Evolutionary conservation across 768 basidiomycete genomes (phyloP), one percentile per base, ranked within the genome.

Genomic region (Tubosaeta sp.): DNA sequence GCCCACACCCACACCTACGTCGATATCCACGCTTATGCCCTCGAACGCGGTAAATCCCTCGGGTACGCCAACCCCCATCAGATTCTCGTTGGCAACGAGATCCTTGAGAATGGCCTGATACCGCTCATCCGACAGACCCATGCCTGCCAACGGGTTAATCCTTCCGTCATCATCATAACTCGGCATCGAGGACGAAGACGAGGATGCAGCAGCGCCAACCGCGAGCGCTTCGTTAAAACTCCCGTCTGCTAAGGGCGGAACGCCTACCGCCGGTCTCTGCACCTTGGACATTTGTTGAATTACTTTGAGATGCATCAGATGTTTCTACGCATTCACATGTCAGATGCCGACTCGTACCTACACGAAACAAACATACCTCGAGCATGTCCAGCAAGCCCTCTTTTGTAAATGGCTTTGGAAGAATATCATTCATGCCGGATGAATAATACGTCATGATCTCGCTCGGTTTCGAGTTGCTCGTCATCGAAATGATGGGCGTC

Each of bases 401-500:
- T 67, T 92, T 91, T n/a, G 90, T 95, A 72, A 98, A 98, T 3
- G 95, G 95, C 68, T 98, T 98, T 8, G 94, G 89, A 16, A 98
- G 74, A 51, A 96, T 88, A 70, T 97, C 94, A 68, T 94, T 97
- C 94, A 97, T 97, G 16, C 94, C 87, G 75, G 62, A 53, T 4
- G 66, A 69, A 58, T 66, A 62, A 63, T 94, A 95, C 8, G 85
- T 90, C 82, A 94, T 84, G 55, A 95, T 87, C 68, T 95, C 89
- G 69, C 87, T 86, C 24, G 94, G 93, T 60, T 91, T 88, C 48
- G 90, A 91, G 68, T 94, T 95, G 62, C 84, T 87, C 46, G 94
- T 98, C 95, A 98, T 98, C 21, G 93, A 95, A 57, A 98, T 96
- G 66, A 98, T 97, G 5, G 95, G 95, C 36, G 94, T 96, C 74